phyloP scores from a whole-genome alignment of 441 rosid species.

The Populus trichocarpa region DNA sequence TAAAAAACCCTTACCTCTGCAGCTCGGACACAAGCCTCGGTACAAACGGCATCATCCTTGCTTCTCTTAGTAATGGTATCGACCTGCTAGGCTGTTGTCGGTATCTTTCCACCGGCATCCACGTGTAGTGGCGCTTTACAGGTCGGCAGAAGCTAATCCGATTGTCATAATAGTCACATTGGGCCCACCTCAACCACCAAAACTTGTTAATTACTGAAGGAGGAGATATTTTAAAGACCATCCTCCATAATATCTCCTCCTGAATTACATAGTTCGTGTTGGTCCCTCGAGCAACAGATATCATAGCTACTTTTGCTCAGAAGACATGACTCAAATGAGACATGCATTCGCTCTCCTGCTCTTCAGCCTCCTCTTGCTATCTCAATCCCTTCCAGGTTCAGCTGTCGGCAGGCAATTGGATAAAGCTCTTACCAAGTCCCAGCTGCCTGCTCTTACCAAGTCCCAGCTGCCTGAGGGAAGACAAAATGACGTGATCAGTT shows the following conservation, averaged over 20 bases:
- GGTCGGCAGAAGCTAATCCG: neutral
- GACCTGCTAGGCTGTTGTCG: neutral
- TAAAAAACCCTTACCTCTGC: too few relatives aligned
- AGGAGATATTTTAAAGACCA: too few relatives aligned
- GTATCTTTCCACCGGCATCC: neutral
- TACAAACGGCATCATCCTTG: too few relatives aligned
- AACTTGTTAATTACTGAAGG: neutral
- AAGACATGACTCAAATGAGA: conserved; percentile 7
- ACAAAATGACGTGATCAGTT: neutral
- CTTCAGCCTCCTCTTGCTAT: conserved; percentile 10
- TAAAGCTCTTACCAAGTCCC: neutral
- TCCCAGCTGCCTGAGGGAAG: neutral
- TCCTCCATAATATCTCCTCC: too few relatives aligned
- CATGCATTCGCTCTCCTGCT: neutral
- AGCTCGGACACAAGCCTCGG: too few relatives aligned
- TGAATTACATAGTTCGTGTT: neutral
- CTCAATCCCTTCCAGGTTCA: conserved; percentile 16
- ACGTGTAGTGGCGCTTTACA: neutral
- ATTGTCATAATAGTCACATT: neutral
- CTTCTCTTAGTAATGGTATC: neutral
- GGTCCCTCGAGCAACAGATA: neutral
- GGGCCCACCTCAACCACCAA: neutral
- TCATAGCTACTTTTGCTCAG: neutral
- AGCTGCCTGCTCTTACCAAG: neutral
- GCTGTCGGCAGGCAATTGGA: conserved; percentile 1